These are phyloP conservation scores for Prunus fruticosa DNA, from an alignment of 306 rosid species.

Conservation along the genomic window DNA sequence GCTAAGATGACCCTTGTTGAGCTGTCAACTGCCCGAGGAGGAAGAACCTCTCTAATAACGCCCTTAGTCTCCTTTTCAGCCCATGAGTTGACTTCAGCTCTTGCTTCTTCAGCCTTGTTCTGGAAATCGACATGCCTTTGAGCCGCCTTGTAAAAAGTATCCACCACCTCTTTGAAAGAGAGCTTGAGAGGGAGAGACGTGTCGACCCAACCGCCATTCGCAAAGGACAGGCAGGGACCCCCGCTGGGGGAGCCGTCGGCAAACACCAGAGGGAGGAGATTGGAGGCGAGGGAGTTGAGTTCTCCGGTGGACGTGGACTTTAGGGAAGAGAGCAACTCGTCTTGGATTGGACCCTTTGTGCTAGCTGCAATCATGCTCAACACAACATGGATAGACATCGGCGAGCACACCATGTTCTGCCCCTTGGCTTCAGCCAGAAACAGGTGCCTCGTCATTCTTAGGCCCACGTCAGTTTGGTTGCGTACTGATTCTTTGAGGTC, in stretches of 20 bases:
- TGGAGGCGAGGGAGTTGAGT: neutral
- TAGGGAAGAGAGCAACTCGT: neutral
- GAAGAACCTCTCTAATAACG: neutral
- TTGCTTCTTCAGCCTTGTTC: slow-evolving; percentile 4
- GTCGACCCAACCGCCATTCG: neutral
- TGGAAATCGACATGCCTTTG: neutral
- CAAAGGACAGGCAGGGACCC: slow-evolving; percentile 10
- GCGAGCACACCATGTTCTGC: slow-evolving; percentile 3
- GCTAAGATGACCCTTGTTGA: slow-evolving; percentile 1
- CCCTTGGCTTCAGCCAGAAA: neutral
- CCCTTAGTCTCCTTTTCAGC: slow-evolving; percentile 21
- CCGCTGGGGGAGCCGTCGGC: neutral
- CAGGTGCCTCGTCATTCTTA: neutral
- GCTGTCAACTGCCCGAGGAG: neutral
- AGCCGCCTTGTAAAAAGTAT: neutral
- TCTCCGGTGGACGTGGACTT: neutral
- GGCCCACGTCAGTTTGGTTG: neutral
- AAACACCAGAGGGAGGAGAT: neutral
- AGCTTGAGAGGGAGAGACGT: neutral
- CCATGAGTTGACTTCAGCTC: slow-evolving; percentile 28
- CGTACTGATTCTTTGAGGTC: neutral
- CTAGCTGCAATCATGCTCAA: slow-evolving; percentile 7
- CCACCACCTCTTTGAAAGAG: neutral
- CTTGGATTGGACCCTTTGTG: neutral
- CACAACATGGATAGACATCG: neutral